Evolutionary conservation across 2,329 filamentous ascomycete genomes (phyloP), one percentile per base, ranked within the genome.

Genomic region (Cercospora sp.): DNA sequence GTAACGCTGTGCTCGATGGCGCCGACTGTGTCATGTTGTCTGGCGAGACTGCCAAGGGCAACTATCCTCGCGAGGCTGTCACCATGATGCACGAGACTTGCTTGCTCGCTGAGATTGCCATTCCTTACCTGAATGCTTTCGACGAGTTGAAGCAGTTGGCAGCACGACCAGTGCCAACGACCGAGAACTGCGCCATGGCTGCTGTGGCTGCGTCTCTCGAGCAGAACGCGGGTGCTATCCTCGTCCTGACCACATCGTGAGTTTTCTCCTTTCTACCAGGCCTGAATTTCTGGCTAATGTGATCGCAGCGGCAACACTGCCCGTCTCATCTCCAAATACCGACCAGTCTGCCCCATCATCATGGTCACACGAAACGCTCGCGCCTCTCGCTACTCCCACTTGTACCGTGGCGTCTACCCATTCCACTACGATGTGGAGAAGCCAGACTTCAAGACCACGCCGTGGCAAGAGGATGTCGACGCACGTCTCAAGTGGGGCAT

Each of bases 1-100:
- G 95, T 76, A 99, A 99, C 82, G 95, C 95, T 74, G 93, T 99
- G 73, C 92, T 96, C 63, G 95, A 99, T 79, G 95, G 95, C 77
- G 93, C 94, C 70, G 95, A 99, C 87, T 99, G 95, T 84, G 95
- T 99, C 82, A 99, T 99, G 95, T 87, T 99, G 85, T 98, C 94
- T 70, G 95, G 95, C 73, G 95, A 99, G 88, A 99, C 95, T 57
- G 95, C 95, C 83, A 99, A 99, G 89, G 95, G 95, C 77, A 89
- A 86, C 82, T 99, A 99, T 85, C 95, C 95, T 71, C 86, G 87
- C 75, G 93, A 97, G 85, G 91, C 95, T 63, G 94, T 99, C 68
- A 89, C 85, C 73, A 96, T 98, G 91, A 99, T 99, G 95, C 92
- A 95, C 87, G 92, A 97, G 84, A 94, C 95, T 62, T 98, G 94